These are phyloP conservation scores for Saposhnikovia divaricata DNA, from an alignment of 129 eudicot genomes.

Conservation along the genomic window DNA sequence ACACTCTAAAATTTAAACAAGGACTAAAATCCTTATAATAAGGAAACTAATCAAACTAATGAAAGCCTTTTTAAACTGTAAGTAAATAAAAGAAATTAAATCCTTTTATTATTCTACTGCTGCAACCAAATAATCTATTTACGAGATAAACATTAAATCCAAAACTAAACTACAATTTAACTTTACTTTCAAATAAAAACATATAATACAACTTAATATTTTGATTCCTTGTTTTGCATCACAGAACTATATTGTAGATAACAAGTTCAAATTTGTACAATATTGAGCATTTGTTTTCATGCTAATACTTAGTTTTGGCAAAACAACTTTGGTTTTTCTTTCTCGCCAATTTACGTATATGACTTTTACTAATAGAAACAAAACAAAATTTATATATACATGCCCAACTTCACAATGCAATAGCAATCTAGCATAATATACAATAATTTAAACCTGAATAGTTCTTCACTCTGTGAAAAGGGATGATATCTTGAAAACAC, in stretches of 20 bases:
- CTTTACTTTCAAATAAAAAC: neutral
- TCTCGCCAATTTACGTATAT: neutral
- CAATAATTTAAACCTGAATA: conserved; percentile 52
- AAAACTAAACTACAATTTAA: neutral
- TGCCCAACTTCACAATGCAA: neutral
- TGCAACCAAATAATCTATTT: neutral
- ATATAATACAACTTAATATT: neutral
- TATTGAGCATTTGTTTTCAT: neutral
- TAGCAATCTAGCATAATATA: neutral
- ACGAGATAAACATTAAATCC: neutral
- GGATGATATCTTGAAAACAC: conserved; percentile 78
- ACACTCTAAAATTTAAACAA: neutral
- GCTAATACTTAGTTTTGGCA: neutral
- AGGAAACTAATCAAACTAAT: neutral
- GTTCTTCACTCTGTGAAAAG: conserved; percentile 75
- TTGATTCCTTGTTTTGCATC: neutral
- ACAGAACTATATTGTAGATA: neutral
- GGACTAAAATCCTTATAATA: neutral
- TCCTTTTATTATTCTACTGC: neutral
- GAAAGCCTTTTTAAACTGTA: neutral
- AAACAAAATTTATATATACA: too few species aligned
- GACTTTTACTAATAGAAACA: neutral
- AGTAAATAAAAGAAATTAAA: neutral
- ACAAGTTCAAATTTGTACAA: neutral
- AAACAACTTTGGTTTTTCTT: neutral